phyloP scores from a whole-genome alignment of 768 basidiomycete species.

The Tulasnella sp. region DNA sequence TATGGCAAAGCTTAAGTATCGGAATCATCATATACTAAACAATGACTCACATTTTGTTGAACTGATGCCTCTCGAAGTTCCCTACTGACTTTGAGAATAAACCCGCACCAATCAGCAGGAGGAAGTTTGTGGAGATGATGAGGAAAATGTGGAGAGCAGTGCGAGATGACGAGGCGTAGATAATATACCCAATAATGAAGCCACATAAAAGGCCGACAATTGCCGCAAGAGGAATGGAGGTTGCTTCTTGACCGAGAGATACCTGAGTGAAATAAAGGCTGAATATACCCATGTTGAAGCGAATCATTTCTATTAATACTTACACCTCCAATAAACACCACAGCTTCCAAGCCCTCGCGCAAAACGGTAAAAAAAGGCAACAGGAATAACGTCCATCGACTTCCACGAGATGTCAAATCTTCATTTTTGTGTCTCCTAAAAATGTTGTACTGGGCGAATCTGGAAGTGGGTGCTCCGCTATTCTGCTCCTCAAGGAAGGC shows the following conservation, averaged over 20 bases:
- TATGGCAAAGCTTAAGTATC: not conserved
- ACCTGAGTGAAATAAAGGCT: conserved; percentile 30
- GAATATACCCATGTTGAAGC: not conserved
- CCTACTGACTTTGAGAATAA: conserved; percentile 72
- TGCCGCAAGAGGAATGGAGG: conserved; percentile 79
- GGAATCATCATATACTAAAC: not conserved
- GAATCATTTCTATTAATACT: conserved; percentile 14
- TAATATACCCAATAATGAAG: conserved; percentile 53
- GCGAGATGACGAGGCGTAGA: conserved; percentile 69
- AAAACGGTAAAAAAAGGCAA: conserved; percentile 86
- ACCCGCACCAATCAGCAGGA: conserved; percentile 89
- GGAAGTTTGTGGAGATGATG: conserved; percentile 77
- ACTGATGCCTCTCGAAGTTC: conserved; percentile 56
- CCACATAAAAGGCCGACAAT: conserved; percentile 76
- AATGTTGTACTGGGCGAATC: conserved; percentile 7
- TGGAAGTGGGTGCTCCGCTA: conserved; percentile 19
- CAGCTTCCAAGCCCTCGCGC: conserved; percentile 86
- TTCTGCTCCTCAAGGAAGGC: conserved; percentile 49
- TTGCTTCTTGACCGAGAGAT: conserved; percentile 67
- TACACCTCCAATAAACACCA: conserved; percentile 84
- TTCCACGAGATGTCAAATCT: conserved; percentile 9
- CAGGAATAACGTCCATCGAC: conserved; percentile 76
- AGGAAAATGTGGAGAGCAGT: conserved; percentile 80
- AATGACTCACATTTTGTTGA: conserved; percentile 35
- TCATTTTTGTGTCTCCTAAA: too few relatives aligned